Percentiles rank a stretch among this genome's conserved stretches.
These are phyloP conservation scores for Lyophyllum decastes DNA, from an alignment of 768 basidiomycete species.

Conservation along the genomic window DNA sequence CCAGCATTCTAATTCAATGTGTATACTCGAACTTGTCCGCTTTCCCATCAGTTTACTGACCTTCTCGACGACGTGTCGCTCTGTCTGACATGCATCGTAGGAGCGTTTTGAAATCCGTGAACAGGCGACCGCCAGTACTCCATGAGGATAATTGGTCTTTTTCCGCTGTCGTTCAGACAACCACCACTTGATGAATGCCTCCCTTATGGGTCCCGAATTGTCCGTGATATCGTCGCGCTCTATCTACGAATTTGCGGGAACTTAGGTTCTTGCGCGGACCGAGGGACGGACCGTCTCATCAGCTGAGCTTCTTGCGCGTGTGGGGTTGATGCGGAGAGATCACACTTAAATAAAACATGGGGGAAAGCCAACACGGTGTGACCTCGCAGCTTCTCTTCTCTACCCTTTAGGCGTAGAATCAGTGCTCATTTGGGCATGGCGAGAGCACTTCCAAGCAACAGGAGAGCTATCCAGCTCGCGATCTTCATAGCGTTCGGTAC, in stretches of 20 bases:
- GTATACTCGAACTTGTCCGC: too few species aligned
- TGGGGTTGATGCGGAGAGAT: slow-evolving; percentile 1
- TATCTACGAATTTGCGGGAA: not conserved
- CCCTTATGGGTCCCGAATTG: too few species aligned
- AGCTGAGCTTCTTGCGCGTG: slow-evolving; percentile 16
- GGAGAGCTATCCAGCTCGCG: slow-evolving; percentile 62
- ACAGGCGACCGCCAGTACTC: not conserved
- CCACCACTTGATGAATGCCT: too few species aligned
- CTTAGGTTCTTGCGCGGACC: slow-evolving; percentile 13
- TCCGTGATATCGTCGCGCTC: not conserved
- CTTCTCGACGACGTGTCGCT: too few species aligned
- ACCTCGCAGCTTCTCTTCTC: slow-evolving; percentile 23
- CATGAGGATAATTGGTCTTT: not conserved
- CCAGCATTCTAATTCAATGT: too few species aligned
- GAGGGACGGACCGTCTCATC: slow-evolving; percentile 20
- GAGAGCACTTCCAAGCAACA: slow-evolving; percentile 59
- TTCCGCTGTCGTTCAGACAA: too few species aligned
- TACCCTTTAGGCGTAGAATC: slow-evolving; percentile 8
- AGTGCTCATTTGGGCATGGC: slow-evolving; percentile 20
- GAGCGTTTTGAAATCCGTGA: too few species aligned
- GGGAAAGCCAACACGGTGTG: slow-evolving; percentile 5
- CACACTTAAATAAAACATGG: slow-evolving; percentile 14
- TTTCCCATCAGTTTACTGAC: too few species aligned
- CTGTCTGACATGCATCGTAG: too few species aligned
- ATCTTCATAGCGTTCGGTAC: slow-evolving; percentile 75